Evolutionary conservation across 345 rosid genomes (phyloP), one percentile per base, ranked within the genome.

Genomic region (Trapa bicornis): DNA sequence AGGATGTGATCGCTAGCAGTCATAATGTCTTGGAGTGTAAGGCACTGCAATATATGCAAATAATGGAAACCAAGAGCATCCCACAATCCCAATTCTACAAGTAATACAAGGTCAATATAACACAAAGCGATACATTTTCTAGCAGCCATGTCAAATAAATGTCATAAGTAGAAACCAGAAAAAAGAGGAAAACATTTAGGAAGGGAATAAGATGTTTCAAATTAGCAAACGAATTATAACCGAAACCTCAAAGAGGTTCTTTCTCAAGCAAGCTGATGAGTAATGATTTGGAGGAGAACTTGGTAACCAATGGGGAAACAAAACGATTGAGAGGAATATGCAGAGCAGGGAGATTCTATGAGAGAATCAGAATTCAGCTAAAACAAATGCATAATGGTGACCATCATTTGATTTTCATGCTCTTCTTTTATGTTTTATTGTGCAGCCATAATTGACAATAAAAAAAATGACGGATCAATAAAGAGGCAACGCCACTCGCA

Each of bases 401-500:
- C 61, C 60, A 53, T 67, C 60, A 67, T 58, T 58, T 58, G 63
- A 32, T 58, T 32, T 38, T n/a, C 63, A 37, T 65, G 17, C 47
- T 16, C 8, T 42, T 65, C 47, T 36, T 48, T 53, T 56, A n/a
- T 38, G 45, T 37, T 54, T 68, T 38, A 37, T 16, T 22, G 65
- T 48, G 62, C 36, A 65, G 16, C 53, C 63, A 58, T 33, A n/a
- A 58, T 58, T 35, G 38, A 58, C 63, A 58, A 58, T 58, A 32
- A 58, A 32, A 13, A 58, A 45, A 58, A 10, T 29, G 63, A 58
- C 63, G 32, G 38, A 33, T 32, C 63, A 58, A 8, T 13, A 9
- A 58, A 58, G 35, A 58, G 63, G 37, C 37, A 65, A 16, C 13
- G 29, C 67, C 67, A 65, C 67, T 47, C 50, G 43, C 67, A 64